Percentiles rank a stretch among this genome's conserved stretches.
Conservation (phyloP, 2,329 filamentous ascomycete species). For the Paracamarosporium sp. region DNA sequence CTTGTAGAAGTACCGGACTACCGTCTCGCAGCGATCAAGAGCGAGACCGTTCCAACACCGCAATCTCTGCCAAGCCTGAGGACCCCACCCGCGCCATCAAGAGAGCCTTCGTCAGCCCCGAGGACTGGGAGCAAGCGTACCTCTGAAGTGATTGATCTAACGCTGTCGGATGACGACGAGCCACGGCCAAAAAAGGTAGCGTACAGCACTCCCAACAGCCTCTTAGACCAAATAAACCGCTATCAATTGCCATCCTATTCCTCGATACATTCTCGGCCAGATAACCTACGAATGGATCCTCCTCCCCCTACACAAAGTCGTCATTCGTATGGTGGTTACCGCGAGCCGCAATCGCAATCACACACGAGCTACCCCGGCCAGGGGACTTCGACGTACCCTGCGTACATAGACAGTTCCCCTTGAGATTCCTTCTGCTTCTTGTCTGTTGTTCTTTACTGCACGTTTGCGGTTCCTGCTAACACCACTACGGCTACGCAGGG, state of each 20-base stretch:
- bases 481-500: constrained; percentile 24
- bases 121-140: constrained; percentile 51
- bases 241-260: constrained; percentile 32
- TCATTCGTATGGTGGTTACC: constrained; percentile 11
- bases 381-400: constrained; percentile 32
- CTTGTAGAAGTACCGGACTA: constrained; percentile 53
- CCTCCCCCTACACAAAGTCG: constrained; percentile 25
- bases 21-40: constrained; percentile 49
- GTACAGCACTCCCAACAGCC: constrained; percentile 47
- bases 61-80: constrained; percentile 38
- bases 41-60: constrained; percentile 45
- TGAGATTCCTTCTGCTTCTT: constrained; percentile 16
- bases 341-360: constrained; percentile 8
- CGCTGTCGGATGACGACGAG: constrained; percentile 57
- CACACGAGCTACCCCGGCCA: constrained; percentile 22
- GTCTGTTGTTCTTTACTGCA: constrained; percentile 17
- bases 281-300: constrained; percentile 23
- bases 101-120: constrained; percentile 47
- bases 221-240: constrained; percentile 38
- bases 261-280: constrained; percentile 26
- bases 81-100: constrained; percentile 55
- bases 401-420: constrained; percentile 35
- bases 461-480: constrained; percentile 26
- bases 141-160: constrained; percentile 58
- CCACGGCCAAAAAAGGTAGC: constrained; percentile 48